These are phyloP conservation scores for Backusella sp. DNA, from an alignment of 192 early-diverging fungal species.

Conservation along the genomic window DNA sequence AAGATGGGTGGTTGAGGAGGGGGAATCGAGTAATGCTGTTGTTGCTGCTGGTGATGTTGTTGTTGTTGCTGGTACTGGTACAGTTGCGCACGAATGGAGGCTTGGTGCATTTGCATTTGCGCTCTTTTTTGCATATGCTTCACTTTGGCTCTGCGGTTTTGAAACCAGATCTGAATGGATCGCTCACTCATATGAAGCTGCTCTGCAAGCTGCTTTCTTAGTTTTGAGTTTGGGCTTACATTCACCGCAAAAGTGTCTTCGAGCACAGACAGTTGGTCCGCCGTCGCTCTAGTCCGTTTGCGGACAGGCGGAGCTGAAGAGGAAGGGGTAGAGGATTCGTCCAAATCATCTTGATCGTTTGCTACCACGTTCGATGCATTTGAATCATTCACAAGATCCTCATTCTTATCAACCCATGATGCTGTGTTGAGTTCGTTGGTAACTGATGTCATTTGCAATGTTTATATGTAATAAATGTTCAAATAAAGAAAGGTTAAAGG, in stretches of 20 bases:
- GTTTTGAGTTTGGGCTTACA: constrained; percentile 61
- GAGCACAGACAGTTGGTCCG: constrained; percentile 57
- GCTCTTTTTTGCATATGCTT: constrained; percentile 47
- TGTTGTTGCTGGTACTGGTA: constrained; percentile 17
- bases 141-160: constrained; percentile 73
- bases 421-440: background rate
- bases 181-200: constrained; percentile 56
- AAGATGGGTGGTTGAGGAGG: constrained; percentile 4
- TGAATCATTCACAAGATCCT: background rate
- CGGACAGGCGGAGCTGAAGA: constrained; percentile 10
- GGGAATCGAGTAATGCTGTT: background rate
- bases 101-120: constrained; percentile 21
- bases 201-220: constrained; percentile 63
- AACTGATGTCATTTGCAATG: background rate
- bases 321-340: background rate
- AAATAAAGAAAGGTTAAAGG: background rate
- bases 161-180: constrained; percentile 81
- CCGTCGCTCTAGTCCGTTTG: constrained; percentile 61
- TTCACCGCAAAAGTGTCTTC: constrained; percentile 66
- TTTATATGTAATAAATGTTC: background rate
- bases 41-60: constrained; percentile 8
- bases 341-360: background rate
- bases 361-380: background rate
- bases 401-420: background rate
- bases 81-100: constrained; percentile 16